A percentile compares a stretch with the other conserved stretches of the same genome.
phyloP scores from a whole-genome alignment of 2,329 filamentous ascomycete genomes.

The Talaromyces sp. region DNA sequence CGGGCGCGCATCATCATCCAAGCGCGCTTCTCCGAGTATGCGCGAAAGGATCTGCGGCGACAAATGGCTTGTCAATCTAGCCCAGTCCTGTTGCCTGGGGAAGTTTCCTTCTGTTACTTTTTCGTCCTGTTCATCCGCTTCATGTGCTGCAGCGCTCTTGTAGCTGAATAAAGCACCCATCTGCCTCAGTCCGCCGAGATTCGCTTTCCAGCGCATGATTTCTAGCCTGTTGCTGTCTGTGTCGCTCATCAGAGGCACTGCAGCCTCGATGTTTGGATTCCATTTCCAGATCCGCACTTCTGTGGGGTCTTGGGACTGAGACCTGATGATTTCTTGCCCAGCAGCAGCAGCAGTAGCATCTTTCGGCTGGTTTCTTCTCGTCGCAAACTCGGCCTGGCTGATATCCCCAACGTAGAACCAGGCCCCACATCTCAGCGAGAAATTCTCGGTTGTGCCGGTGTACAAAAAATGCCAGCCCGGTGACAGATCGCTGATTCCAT shows the following conservation, averaged over 20 bases:
- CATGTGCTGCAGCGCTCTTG: slow-evolving; percentile 19
- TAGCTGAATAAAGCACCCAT: slow-evolving; percentile 41
- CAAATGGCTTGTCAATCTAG: slow-evolving; percentile 46
- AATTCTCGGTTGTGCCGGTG: slow-evolving; percentile 51
- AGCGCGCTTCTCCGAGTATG: slow-evolving; percentile 38
- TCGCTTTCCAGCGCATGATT: slow-evolving; percentile 49
- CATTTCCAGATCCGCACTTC: slow-evolving; percentile 53
- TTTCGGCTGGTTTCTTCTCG: not conserved
- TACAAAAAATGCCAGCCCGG: slow-evolving; percentile 58
- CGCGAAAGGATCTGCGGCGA: slow-evolving; percentile 45
- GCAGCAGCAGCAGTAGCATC: not conserved
- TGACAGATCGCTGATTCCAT: slow-evolving; percentile 56
- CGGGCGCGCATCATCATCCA: slow-evolving; percentile 35
- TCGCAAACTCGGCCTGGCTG: slow-evolving; percentile 4
- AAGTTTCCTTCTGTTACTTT: slow-evolving; percentile 33
- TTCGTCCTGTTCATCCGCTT: slow-evolving; percentile 16
- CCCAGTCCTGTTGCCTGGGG: slow-evolving; percentile 41
- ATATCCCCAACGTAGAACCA: slow-evolving; percentile 53
- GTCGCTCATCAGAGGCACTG: slow-evolving; percentile 26
- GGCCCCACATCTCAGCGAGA: slow-evolving; percentile 56
- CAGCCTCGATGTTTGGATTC: slow-evolving; percentile 35
- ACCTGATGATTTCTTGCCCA: slow-evolving; percentile 6
- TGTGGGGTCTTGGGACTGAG: slow-evolving; percentile 16
- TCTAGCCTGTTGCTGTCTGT: slow-evolving; percentile 40
- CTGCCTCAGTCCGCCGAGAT: slow-evolving; percentile 52